phyloP scores from a whole-genome alignment of 768 basidiomycete genomes.

The Termitomyces sp. region DNA sequence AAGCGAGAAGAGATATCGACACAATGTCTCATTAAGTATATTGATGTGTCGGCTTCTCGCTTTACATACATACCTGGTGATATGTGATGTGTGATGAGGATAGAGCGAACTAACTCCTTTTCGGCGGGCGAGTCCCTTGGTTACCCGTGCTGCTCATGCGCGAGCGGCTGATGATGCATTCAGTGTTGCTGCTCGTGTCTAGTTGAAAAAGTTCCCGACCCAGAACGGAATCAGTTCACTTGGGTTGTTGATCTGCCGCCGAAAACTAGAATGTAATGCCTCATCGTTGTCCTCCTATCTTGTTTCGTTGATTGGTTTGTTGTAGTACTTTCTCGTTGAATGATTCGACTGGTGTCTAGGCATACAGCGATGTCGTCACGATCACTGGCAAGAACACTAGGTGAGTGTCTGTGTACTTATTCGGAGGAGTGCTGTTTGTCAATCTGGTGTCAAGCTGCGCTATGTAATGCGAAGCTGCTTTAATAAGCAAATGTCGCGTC shows the following conservation, averaged over 20 bases:
- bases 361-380: conserved; percentile 48
- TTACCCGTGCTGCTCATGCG: background rate
- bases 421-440: background rate
- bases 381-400: conserved; percentile 33
- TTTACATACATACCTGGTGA: conserved; percentile 44
- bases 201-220: conserved; percentile 56
- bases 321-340: conserved; percentile 50
- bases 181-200: background rate
- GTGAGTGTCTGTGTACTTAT: conserved; percentile 14
- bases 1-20: too few species aligned
- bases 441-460: conserved; percentile 12
- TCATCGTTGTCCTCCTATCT: background rate
- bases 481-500: too few species aligned
- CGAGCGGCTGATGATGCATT: background rate
- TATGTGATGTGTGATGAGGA: conserved; percentile 9
- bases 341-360: conserved; percentile 49
- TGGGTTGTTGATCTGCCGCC: conserved; percentile 49
- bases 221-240: conserved; percentile 33
- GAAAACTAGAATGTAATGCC: conserved; percentile 43
- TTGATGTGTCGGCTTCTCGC: conserved; percentile 14
- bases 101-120: background rate
- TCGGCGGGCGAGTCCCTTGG: conserved; percentile 44
- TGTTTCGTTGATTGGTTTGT: background rate
- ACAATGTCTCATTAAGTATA: too few species aligned
- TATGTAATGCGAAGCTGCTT: background rate